Conservation (phyloP, 805 yeast species). For the Cyberlindnera bimundalis region DNA sequence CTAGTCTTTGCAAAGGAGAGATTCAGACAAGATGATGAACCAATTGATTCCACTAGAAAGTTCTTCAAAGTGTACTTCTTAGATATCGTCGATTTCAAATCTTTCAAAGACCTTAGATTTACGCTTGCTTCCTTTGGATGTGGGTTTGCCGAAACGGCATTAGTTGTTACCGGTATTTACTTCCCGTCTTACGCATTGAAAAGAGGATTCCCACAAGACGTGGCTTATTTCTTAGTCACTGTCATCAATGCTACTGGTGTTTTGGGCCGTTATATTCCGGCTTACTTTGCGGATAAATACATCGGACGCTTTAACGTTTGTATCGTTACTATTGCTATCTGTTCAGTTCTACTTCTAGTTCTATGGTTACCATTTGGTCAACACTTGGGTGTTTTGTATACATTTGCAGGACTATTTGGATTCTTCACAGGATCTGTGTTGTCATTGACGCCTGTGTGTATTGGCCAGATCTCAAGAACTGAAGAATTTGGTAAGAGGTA, state of each 20-base stretch:
- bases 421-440: slow-evolving; percentile 48
- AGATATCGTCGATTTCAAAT: slow-evolving; percentile 28
- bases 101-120: slow-evolving; percentile 42
- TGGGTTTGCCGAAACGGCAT: slow-evolving; percentile 42
- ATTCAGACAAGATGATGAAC: slow-evolving; percentile 15
- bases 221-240: slow-evolving; percentile 40
- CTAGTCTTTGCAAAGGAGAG: slow-evolving; percentile 39
- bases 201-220: slow-evolving; percentile 25
- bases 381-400: slow-evolving; percentile 27
- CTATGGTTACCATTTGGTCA: slow-evolving; percentile 39
- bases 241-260: slow-evolving; percentile 35
- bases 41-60: not conserved
- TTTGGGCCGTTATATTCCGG: slow-evolving; percentile 33
- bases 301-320: slow-evolving; percentile 48
- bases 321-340: slow-evolving; percentile 30
- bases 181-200: slow-evolving; percentile 43
- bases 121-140: slow-evolving; percentile 39
- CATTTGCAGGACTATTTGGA: slow-evolving; percentile 47
- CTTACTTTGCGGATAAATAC: slow-evolving; percentile 32
- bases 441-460: slow-evolving; percentile 37
- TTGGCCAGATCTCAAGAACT: slow-evolving; percentile 51
- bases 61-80: not conserved
- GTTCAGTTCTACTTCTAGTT: slow-evolving; percentile 33
- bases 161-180: slow-evolving; percentile 43
- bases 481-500: slow-evolving; percentile 50